phyloP scores from a whole-genome alignment of 2,329 filamentous ascomycete genomes.

The Aspergillus ustus region DNA sequence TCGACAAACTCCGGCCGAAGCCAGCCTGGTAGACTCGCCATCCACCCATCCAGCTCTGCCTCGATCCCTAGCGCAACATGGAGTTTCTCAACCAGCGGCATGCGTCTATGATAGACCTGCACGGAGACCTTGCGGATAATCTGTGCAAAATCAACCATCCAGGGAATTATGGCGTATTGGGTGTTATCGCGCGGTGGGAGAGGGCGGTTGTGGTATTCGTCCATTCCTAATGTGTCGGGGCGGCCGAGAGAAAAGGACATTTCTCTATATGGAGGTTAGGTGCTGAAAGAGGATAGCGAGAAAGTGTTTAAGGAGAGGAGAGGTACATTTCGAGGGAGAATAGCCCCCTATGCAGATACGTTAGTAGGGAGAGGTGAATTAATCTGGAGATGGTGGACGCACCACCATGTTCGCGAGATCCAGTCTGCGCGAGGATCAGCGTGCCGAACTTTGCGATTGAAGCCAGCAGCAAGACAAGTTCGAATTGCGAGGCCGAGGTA shows the following conservation, averaged over 20 bases:
- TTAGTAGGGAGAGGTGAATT: neutral
- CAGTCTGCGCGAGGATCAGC: constrained; percentile 42
- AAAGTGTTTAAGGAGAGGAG: no score
- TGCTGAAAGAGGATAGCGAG: neutral
- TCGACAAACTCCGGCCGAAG: constrained; percentile 36
- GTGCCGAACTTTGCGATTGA: constrained; percentile 49
- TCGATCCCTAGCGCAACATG: constrained; percentile 42
- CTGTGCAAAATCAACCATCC: constrained; percentile 46
- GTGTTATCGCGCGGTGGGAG: constrained; percentile 42
- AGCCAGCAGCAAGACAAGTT: constrained; percentile 53
- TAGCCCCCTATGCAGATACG: constrained; percentile 40
- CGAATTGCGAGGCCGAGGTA: constrained; percentile 55
- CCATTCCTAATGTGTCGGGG: constrained; percentile 54
- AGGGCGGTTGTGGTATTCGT: constrained; percentile 54
- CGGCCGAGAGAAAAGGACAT: constrained; percentile 55
- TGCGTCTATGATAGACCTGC: constrained; percentile 45
- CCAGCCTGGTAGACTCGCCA: constrained; percentile 36
- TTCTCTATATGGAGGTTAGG: constrained; percentile 37
- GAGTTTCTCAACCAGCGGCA: constrained; percentile 42
- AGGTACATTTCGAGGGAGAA: constrained; percentile 51
- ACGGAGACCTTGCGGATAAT: constrained; percentile 47
- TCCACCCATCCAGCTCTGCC: constrained; percentile 42
- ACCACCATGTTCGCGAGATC: constrained; percentile 55
- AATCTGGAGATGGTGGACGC: constrained; percentile 20
- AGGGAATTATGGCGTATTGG: constrained; percentile 46